Percentiles rank a stretch among this genome's conserved stretches.
Conservation (phyloP, 73 alveolate species). For the Paramecium primaurelia region DNA sequence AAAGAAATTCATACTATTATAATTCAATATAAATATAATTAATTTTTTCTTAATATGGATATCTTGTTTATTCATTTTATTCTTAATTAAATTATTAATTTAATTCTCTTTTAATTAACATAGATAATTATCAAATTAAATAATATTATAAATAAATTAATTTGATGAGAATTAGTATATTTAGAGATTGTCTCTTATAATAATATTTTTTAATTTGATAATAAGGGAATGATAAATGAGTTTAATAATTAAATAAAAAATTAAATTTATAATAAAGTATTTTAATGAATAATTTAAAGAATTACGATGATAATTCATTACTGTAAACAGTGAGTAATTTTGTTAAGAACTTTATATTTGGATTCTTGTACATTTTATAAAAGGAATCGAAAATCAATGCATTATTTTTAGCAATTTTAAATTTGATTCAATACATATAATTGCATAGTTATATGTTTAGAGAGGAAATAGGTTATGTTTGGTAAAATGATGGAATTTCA, state of each 20-base stretch:
- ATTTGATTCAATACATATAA: neutral
- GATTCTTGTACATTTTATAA: conserved; percentile 26
- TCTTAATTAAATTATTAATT: too few species aligned
- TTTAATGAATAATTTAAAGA: conserved; percentile 4
- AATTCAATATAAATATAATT: too few species aligned
- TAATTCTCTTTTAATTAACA: too few species aligned
- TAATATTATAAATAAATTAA: too few species aligned
- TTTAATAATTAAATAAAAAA: neutral
- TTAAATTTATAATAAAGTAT: neutral
- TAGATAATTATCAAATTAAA: too few species aligned
- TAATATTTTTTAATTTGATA: too few species aligned
- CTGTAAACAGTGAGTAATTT: neutral
- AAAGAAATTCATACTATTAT: too few species aligned
- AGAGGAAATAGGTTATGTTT: neutral
- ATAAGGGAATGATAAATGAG: neutral
- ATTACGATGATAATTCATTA: neutral
- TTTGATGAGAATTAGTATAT: too few species aligned
- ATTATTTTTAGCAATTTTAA: neutral
- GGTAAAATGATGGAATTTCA: neutral
- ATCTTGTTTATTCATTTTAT: too few species aligned
- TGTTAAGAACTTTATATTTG: conserved; percentile 11
- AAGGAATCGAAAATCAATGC: conserved; percentile 15
- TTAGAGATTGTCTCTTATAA: too few species aligned
- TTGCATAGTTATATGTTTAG: conserved; percentile 27
- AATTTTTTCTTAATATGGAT: too few species aligned